Percentiles rank a stretch among this genome's conserved stretches.
phyloP scores from a whole-genome alignment of 305 asterid genomes.

The Striga hermonthica region DNA sequence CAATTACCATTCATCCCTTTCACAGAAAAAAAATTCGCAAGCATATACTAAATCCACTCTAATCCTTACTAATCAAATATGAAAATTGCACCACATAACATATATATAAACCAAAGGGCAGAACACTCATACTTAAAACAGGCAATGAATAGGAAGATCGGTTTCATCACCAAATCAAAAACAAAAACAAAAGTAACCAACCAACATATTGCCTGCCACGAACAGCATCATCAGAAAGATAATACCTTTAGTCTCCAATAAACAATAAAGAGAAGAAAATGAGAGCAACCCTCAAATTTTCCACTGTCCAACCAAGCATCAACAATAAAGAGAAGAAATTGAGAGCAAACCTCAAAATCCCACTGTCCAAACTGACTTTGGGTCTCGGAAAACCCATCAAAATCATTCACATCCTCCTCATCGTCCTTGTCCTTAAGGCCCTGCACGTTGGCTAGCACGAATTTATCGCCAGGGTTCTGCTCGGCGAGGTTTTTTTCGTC shows the following conservation, averaged over 20 bases:
- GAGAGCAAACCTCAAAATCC: constrained; percentile 48
- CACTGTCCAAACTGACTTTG: constrained; percentile 62
- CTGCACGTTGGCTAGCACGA: constrained; percentile 33
- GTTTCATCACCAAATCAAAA: no score
- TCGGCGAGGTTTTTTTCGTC: constrained; percentile 29
- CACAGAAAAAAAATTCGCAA: not conserved
- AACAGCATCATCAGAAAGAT: no score
- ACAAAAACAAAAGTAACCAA: no score
- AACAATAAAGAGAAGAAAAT: not conserved
- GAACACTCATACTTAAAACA: no score
- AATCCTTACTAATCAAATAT: not conserved
- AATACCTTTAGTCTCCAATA: not conserved
- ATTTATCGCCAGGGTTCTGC: constrained; percentile 11
- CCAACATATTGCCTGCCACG: no score
- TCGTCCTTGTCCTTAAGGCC: constrained; percentile 42
- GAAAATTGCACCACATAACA: not conserved
- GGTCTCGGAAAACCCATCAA: constrained; percentile 63
- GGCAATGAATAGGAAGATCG: no score
- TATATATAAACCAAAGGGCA: not conserved
- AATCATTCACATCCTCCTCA: constrained; percentile 66
- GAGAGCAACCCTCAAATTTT: constrained; percentile 50
- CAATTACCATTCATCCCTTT: not conserved
- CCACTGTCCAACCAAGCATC: constrained; percentile 51
- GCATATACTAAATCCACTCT: not conserved
- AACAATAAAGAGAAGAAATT: not conserved